Conservation (phyloP, 2,329 filamentous ascomycete species). For the Tolypocladium capitatum region DNA sequence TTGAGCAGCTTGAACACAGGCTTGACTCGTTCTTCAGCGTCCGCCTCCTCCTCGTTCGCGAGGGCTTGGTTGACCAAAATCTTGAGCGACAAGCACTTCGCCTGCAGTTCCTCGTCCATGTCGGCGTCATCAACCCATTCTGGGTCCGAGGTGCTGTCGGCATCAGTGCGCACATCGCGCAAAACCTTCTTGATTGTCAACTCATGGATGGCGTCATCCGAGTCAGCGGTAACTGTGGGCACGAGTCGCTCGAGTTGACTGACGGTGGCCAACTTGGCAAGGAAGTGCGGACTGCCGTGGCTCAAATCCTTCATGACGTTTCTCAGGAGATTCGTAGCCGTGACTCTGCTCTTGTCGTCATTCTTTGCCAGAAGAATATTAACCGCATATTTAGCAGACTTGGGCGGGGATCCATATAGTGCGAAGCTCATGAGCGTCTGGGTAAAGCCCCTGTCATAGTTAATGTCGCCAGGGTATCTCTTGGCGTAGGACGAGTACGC, state of each 20-base stretch:
- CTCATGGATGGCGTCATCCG: slow-evolving; percentile 64
- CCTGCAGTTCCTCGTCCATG: slow-evolving; percentile 67
- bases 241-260: slow-evolving; percentile 66
- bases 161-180: slow-evolving; percentile 52
- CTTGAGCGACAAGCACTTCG: slow-evolving; percentile 74
- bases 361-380: slow-evolving; percentile 71
- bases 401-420: slow-evolving; percentile 65
- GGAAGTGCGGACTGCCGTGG: slow-evolving; percentile 60
- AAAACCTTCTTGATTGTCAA: slow-evolving; percentile 66
- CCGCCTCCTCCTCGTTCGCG: slow-evolving; percentile 36
- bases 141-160: slow-evolving; percentile 38
- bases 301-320: slow-evolving; percentile 62
- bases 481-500: slow-evolving; percentile 86
- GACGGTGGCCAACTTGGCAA: slow-evolving; percentile 59
- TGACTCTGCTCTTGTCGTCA: slow-evolving; percentile 64
- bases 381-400: slow-evolving; percentile 85
- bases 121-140: slow-evolving; percentile 55
- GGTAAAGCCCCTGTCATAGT: slow-evolving; percentile 65
- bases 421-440: slow-evolving; percentile 75
- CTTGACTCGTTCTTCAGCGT: slow-evolving; percentile 45
- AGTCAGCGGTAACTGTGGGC: slow-evolving; percentile 57
- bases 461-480: slow-evolving; percentile 73
- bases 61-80: slow-evolving; percentile 78
- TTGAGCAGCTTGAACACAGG: slow-evolving; percentile 70
- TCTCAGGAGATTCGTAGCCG: slow-evolving; percentile 69